phyloP scores from a whole-genome alignment of 805 yeast genomes.

The Schwanniomyces vanrijiae region DNA sequence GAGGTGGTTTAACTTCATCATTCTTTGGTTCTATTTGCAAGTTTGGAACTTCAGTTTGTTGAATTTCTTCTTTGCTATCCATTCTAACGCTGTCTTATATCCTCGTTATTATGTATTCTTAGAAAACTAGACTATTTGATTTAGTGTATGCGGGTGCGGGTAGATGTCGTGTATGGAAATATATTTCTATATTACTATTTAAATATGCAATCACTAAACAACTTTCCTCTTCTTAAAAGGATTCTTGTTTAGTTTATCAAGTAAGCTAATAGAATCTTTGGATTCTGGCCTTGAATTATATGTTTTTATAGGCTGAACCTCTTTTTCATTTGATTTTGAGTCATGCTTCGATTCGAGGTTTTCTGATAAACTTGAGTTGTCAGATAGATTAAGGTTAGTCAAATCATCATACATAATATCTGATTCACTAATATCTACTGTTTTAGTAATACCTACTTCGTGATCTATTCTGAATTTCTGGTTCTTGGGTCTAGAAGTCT shows the following conservation, averaged over 20 bases:
- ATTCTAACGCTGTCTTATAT: background rate
- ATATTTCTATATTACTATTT: background rate
- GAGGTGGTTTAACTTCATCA: constrained; percentile 1
- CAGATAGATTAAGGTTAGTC: constrained; percentile 5
- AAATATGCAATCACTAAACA: background rate
- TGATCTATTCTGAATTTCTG: constrained; percentile 16
- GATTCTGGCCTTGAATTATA: background rate
- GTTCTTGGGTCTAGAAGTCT: constrained; percentile 12
- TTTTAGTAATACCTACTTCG: constrained; percentile 5
- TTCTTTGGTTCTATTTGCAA: background rate
- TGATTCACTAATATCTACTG: constrained; percentile 8
- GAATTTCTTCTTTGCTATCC: background rate
- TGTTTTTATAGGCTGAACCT: background rate
- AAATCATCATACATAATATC: constrained; percentile 14
- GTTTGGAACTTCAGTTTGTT: background rate
- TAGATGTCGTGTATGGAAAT: background rate
- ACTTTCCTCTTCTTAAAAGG: background rate
- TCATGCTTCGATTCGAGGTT: background rate
- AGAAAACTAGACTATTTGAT: background rate
- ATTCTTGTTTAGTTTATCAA: background rate
- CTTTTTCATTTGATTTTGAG: background rate
- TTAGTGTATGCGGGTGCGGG: background rate
- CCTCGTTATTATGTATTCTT: background rate
- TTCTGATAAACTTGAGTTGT: background rate
- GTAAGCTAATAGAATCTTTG: background rate